Evolutionary conservation across 805 yeast genomes (phyloP), one percentile per base, ranked within the genome.

Genomic region (Suhomyces faveliae): DNA sequence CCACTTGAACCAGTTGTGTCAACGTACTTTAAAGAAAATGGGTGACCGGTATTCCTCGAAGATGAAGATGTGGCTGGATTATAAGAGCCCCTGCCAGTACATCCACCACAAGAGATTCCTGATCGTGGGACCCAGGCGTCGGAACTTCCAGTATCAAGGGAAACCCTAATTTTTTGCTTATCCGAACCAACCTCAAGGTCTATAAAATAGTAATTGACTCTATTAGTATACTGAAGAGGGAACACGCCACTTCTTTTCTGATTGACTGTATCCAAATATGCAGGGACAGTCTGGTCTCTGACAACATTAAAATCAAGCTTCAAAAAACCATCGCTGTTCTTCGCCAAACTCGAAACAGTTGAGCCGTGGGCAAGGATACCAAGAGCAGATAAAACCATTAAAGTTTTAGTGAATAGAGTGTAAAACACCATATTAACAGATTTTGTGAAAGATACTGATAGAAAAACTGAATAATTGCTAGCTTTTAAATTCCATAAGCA

Each of bases 81-180:
- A 35, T 25, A 54, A 22, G 11, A 29, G n/a, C 23, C 29, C 8
- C 5, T 3, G 13, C 23, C 33, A 6, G 19, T 23, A 13, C 42
- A 39, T 10, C 8, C 8, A 6, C 2, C 4, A 35, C 40, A 35
- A 12, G 4, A 4, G 11, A 17, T n/a, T 11, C 23, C 13, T 35
- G 40, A 2, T 17, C 23, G 9, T 21, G 44, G 10, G 10, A 51
- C 40, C 54, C 54, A 52, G 15, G 44, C 42, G 24, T 51, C 48
- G 25, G 54, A 48, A 24, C 48, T 43, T 5, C 54, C 54, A 5
- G 52, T 51, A 40, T 55, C 56, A 12, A 53, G 27, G 40, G 47
- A 47, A 17, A 51, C 53, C 6, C 42, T 19, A n/a, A 51, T 21
- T n/a, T 15, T 17, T 23, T 47, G 49, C 20, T 38, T 30, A 42